A percentile compares a stretch with the other conserved stretches of the same genome.
Conservation (phyloP, 257 asterid genomes). For the Solanum paucissectum region DNA sequence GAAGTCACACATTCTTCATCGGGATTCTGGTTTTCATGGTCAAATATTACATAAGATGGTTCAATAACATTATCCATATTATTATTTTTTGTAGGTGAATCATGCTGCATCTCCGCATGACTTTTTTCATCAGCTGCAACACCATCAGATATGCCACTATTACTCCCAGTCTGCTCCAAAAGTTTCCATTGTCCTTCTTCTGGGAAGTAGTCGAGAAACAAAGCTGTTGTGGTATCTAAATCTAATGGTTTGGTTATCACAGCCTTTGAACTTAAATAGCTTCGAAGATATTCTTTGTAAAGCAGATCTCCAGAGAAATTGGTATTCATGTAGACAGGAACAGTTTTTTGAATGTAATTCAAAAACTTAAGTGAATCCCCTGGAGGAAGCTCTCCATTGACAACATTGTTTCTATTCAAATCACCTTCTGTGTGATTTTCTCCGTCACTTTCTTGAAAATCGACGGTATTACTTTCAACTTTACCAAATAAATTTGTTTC, state of each 20-base stretch:
- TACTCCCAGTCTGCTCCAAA: constrained; percentile 33
- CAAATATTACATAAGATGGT: constrained; percentile 56
- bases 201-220: constrained; percentile 53
- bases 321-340: constrained; percentile 16
- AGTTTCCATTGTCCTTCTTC: constrained; percentile 78
- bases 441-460: not conserved
- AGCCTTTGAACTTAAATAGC: constrained; percentile 33
- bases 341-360: constrained; percentile 20
- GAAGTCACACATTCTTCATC: constrained; percentile 25
- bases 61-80: constrained; percentile 35
- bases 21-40: constrained; percentile 29
- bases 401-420: constrained; percentile 10
- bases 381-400: constrained; percentile 22
- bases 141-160: constrained; percentile 14
- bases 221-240: constrained; percentile 32
- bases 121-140: constrained; percentile 3
- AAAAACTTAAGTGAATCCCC: constrained; percentile 18
- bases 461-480: not conserved
- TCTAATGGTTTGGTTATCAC: constrained; percentile 20
- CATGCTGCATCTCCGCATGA: constrained; percentile 4
- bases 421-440: constrained; percentile 19
- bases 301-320: constrained; percentile 35
- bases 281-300: constrained; percentile 39
- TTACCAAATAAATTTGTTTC: not conserved
- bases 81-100: constrained; percentile 9